Base-by-base conservation (phyloP, 768 basidiomycete species). In the Auricularia sp. region DNA sequence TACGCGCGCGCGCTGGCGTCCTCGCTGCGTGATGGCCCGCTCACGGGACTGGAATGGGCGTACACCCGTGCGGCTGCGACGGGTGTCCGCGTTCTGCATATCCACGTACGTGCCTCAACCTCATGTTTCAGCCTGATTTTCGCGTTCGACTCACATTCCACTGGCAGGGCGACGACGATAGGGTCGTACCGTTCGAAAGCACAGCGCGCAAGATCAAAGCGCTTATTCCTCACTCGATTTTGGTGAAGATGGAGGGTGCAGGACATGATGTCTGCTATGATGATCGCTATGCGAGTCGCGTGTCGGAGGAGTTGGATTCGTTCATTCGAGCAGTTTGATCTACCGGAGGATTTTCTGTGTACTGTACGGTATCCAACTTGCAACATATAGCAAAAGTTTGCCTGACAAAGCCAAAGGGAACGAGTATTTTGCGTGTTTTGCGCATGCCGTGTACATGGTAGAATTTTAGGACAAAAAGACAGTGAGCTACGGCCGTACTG, bases 11-110 rank as follows among this genome's bases (percentile, higher is more conserved):
- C 70, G n/a, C 23, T 70, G 3, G 62, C 58, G 1, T 65, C 65
- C 16, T 66, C 72, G 36, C 63, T 70, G 36, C 47, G 65, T 33
- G 66, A 67, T 36, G 74, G 74, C 3, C 72, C 73, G 0, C 64
- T 74, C 2, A 63, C 70, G 3, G 71, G 68, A 3, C 66, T 72
- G 6, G 64, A 72, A 14, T 63, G 67, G 33, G 69, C 72, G 2
- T 75, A 66, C 65, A 66, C 67, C 47, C 66, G 63, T 58, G 61
- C 72, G 14, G 56, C 23, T 10, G 64, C 21, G 11, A 36, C 54
- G 16, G 58, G 60, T 16, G 23, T 69, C 39, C 62, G 68, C 14
- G 44, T 63, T 16, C 62, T 69, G 18, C 64, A 68, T n/a, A 61
- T 69, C 33, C 68, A 70, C 56, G 66, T 66, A n/a, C 5, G 65